Evolutionary conservation across 306 rosid species (phyloP), one percentile per base, ranked within the genome.

Genomic region (Trifolium fragiferum): DNA sequence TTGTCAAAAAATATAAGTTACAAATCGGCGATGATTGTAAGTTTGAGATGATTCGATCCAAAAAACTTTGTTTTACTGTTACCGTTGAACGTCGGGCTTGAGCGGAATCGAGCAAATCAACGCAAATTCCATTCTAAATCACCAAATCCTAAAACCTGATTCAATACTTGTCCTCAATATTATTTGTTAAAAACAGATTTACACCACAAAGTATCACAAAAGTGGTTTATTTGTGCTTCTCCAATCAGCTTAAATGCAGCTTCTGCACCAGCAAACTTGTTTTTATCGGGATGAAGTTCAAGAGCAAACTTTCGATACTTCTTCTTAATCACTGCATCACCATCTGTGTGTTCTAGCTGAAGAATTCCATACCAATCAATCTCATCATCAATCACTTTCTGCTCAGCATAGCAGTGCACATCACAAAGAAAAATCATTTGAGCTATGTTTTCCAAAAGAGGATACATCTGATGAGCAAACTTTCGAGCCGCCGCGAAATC

Each of bases 241-340:
- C 92, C 92, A 33, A 94, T 85, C 78, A 94, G 83, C 93, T 94
- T 92, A 82, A 94, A 94, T 69, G 98, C 98, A 78, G 96, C 90
- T 80, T 94, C 99, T 6, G 98, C 99, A 63, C 98, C 99, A 47
- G 88, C 27, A 84, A 85, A 94, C 65, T 92, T 90, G 82, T 94
- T 94, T 85, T 94, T 94, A 73, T 94, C 99, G 1, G 99, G 99
- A 85, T 94, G 99, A 60, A 94, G 97, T 76, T 72, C 90, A 66
- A 94, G 96, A 51, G 99, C 99, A 51, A 85, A 84, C 86, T 92
- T 94, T 86, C 86, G 86, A 66, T 82, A 94, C 49, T 94, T 97
- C 84, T 90, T 94, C 87, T 80, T 92, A 70, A 94, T 90, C n/a
- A 75, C 79, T 54, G 79, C 86, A 81, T 92, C 97, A 78, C 78